These are phyloP conservation scores for Clavulina sp. DNA, from an alignment of 768 basidiomycete species.

Conservation along the genomic window DNA sequence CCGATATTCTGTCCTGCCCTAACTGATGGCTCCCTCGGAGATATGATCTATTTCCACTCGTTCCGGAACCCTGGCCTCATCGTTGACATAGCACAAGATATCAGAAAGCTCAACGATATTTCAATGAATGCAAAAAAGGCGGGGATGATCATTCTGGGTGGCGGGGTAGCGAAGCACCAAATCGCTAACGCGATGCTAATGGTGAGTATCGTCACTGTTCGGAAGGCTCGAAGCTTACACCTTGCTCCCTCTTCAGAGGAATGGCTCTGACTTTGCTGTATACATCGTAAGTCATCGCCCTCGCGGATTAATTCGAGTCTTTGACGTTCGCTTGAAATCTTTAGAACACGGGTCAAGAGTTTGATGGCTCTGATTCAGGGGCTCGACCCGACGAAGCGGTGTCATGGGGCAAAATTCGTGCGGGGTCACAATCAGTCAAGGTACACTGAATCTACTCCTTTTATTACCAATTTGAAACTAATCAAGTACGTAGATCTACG, in stretches of 20 bases:
- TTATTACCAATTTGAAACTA: neutral
- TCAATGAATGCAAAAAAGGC: constrained; percentile 78
- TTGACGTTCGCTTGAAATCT: neutral
- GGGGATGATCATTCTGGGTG: constrained; percentile 95
- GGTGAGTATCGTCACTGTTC: constrained; percentile 28
- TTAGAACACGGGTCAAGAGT: constrained; percentile 90
- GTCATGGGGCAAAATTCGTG: constrained; percentile 95
- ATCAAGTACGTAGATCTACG: constrained; percentile 18
- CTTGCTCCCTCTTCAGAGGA: constrained; percentile 41
- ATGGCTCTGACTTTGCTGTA: constrained; percentile 94
- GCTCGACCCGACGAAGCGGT: constrained; percentile 95
- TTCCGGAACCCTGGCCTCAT: constrained; percentile 72
- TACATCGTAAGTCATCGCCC: constrained; percentile 49
- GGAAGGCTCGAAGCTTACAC: neutral
- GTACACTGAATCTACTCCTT: constrained; percentile 71
- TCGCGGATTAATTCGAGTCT: neutral
- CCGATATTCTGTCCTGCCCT: constrained; percentile 97
- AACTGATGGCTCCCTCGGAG: constrained; percentile 94
- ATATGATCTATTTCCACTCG: constrained; percentile 99
- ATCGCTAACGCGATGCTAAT: constrained; percentile 99
- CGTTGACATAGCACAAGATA: constrained; percentile 89
- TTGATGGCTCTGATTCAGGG: constrained; percentile 96
- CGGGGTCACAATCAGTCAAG: constrained; percentile 32
- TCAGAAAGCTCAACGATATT: constrained; percentile 78
- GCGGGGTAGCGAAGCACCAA: constrained; percentile 98